These are phyloP conservation scores for Trichoderma guizhouense DNA, from an alignment of 2,329 filamentous ascomycete genomes.

Conservation along the genomic window DNA sequence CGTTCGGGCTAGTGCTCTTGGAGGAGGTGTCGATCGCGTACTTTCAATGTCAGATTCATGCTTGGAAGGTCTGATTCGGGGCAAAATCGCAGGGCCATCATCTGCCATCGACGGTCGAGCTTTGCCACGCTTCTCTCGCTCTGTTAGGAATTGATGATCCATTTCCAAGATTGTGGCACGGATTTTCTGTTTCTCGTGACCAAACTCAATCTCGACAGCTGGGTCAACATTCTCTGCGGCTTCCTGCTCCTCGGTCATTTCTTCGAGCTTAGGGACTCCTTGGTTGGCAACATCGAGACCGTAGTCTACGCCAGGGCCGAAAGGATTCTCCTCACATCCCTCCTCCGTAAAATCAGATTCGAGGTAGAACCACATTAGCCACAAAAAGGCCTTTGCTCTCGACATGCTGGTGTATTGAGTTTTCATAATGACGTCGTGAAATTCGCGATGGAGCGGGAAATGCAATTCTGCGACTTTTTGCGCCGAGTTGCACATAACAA, in stretches of 20 bases:
- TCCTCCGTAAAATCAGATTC: slow-evolving; percentile 92
- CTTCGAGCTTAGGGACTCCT: slow-evolving; percentile 64
- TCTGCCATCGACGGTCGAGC: slow-evolving; percentile 39
- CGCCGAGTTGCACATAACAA: slow-evolving; percentile 86
- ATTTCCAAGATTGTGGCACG: slow-evolving; percentile 71
- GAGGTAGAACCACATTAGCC: slow-evolving; percentile 99
- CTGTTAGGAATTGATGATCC: slow-evolving; percentile 66
- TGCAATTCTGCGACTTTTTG: slow-evolving; percentile 90
- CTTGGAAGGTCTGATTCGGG: slow-evolving; percentile 60
- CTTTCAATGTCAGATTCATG: slow-evolving; percentile 51
- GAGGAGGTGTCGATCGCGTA: slow-evolving; percentile 43
- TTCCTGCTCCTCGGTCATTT: slow-evolving; percentile 64
- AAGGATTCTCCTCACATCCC: slow-evolving; percentile 85
- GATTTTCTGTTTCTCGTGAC: slow-evolving; percentile 69
- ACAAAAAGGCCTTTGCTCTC: slow-evolving; percentile 83
- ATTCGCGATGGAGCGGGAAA: slow-evolving; percentile 80
- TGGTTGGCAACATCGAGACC: slow-evolving; percentile 62
- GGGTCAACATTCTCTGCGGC: slow-evolving; percentile 72
- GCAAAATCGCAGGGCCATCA: slow-evolving; percentile 57
- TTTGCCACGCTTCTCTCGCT: slow-evolving; percentile 58
- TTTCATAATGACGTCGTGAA: slow-evolving; percentile 96
- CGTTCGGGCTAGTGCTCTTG: slow-evolving; percentile 30
- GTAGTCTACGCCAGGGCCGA: slow-evolving; percentile 69
- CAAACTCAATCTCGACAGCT: slow-evolving; percentile 65
- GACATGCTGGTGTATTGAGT: slow-evolving; percentile 77